These are phyloP conservation scores for Teunomyces stri DNA, from an alignment of 805 yeast genomes.

Conservation along the genomic window DNA sequence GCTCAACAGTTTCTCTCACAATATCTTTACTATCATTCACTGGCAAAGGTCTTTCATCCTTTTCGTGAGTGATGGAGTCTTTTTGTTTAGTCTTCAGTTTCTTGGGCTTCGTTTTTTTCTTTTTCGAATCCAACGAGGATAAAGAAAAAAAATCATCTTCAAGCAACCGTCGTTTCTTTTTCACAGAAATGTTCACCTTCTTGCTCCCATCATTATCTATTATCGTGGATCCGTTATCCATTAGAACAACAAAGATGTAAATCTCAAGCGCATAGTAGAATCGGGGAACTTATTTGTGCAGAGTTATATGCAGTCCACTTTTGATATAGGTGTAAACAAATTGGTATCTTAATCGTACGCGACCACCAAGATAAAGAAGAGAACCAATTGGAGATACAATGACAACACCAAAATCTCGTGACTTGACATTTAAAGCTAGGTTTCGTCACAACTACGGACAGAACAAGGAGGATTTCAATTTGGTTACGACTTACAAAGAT, in stretches of 20 bases:
- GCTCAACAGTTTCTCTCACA: not conserved
- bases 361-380: not conserved
- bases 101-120: constrained; percentile 8
- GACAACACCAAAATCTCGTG: constrained; percentile 12
- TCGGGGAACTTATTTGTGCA: not conserved
- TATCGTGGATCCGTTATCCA: not conserved
- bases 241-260: not conserved
- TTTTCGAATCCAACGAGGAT: constrained; percentile 7
- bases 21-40: not conserved
- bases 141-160: constrained; percentile 17
- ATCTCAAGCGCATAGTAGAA: not conserved
- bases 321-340: not conserved
- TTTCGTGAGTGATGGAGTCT: not conserved
- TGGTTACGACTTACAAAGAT: constrained; percentile 43
- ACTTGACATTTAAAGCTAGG: constrained; percentile 28
- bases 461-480: constrained; percentile 41
- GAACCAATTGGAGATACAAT: not conserved
- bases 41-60: not conserved
- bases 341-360: not conserved
- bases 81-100: constrained; percentile 7
- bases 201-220: not conserved
- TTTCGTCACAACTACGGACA: constrained; percentile 47
- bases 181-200: not conserved
- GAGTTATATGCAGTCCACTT: not conserved
- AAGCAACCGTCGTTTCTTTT: constrained; percentile 10